Evolutionary conservation across 1,284 basidiomycete species (phyloP), one percentile per base, ranked within the genome.

Genomic region (Schizophyllum amplum): DNA sequence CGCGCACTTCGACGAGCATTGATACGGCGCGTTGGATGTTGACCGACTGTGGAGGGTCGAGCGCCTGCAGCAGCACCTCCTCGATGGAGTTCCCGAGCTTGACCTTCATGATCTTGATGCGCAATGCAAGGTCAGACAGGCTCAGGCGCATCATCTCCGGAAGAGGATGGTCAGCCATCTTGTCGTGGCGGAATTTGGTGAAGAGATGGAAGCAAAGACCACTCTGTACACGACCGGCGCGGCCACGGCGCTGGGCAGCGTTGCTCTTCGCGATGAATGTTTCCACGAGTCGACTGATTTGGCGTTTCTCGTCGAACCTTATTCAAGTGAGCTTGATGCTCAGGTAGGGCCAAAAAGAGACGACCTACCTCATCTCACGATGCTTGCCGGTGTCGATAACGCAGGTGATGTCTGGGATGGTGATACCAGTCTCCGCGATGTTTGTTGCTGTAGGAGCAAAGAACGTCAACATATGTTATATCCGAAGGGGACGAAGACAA

Each of bases 311-410:
- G 67, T 99, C 96, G 67, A 95, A 99, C 61, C 91, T 92, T 62
- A 52, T 22, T 24, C 53, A 60, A 22, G 33, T 15, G 4, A 22
- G 42, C 17, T 13, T 63, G 23, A 57, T 51, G 24, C n/a, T 57
- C 21, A 52, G 27, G 4, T 26, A 57, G 6, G 26, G 50, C 33
- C 9, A 11, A 4, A 42, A 42, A 17, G 4, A 9, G 33, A 3
- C 9, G 4, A 63, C 65, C 56, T 62, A 89, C 87, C 89, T 83
- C 88, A 96, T 95, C 73, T 94, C 88, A 61, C 91, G 82, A 68
- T 99, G 95, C 68, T 94, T 95, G 52, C 97, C 97, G 0, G 87
- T 84, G 69, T 99, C 97, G 57, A 99, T 95, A 13, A 99, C 97
- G 65, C 94, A 96, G 2, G 96, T 98, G 58, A 98, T 92, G 66